Conservation (phyloP, 352 stramenopile species). For the Phytopythium litorale region DNA sequence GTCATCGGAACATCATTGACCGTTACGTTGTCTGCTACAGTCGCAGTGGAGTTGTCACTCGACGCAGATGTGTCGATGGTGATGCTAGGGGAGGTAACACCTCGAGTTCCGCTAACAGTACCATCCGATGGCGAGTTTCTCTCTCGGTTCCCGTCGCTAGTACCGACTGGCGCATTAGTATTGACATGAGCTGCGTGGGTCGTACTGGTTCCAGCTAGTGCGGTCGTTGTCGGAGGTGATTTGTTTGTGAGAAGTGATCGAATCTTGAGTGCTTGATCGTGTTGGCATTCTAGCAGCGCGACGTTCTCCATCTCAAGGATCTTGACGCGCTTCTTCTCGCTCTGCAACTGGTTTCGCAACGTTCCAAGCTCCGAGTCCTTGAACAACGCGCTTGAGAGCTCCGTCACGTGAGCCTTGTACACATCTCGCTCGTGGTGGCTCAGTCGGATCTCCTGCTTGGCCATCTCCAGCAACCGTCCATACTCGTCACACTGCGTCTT, state of each 20-base stretch:
- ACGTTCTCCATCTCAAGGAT: constrained; percentile 56
- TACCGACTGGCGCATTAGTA: background rate
- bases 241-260: constrained; percentile 36
- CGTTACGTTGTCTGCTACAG: background rate
- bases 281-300: constrained; percentile 36
- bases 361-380: constrained; percentile 43
- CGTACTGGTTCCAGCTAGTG: background rate
- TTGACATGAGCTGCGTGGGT: background rate
- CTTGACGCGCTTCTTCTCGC: constrained; percentile 60
- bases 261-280: constrained; percentile 49
- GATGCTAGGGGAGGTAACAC: background rate
- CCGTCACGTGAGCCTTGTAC: constrained; percentile 38
- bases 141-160: background rate
- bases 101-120: background rate
- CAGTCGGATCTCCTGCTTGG: constrained; percentile 67
- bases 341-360: constrained; percentile 52
- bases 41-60: background rate
- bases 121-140: background rate
- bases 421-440: constrained; percentile 53
- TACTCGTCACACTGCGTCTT: constrained; percentile 50
- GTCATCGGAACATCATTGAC: background rate
- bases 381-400: constrained; percentile 49
- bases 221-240: background rate
- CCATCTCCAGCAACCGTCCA: constrained; percentile 55
- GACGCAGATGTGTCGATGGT: background rate